Percentiles rank a stretch among this genome's conserved stretches.
These are phyloP conservation scores for Lentinula raphanica DNA, from an alignment of 768 basidiomycete species.

Conservation along the genomic window DNA sequence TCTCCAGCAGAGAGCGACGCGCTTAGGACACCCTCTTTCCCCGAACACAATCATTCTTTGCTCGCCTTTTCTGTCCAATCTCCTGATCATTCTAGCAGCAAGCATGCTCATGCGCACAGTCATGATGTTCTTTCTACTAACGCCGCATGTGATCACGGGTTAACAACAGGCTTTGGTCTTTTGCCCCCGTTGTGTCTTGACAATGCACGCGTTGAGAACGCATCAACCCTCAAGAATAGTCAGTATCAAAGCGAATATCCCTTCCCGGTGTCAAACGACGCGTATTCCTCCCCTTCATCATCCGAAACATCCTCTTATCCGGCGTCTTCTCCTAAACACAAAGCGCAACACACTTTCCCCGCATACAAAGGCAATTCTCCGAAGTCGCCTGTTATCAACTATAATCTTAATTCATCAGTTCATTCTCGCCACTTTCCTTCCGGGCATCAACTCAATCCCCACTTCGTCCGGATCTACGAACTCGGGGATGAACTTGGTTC, in stretches of 20 bases:
- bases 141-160: background rate
- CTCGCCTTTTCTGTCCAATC: conserved; percentile 9
- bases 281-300: background rate
- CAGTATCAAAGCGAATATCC: background rate
- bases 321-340: background rate
- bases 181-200: conserved; percentile 2
- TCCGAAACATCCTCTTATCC: background rate
- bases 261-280: background rate
- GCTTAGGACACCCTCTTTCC: conserved; percentile 34
- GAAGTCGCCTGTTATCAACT: background rate
- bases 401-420: conserved; percentile 19
- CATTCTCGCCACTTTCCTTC: conserved; percentile 53
- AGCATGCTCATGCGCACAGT: conserved; percentile 4
- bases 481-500: conserved; percentile 79
- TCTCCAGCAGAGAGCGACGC: conserved; percentile 37
- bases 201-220: background rate
- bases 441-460: conserved; percentile 53
- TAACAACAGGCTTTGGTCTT: background rate
- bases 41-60: conserved; percentile 23
- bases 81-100: background rate
- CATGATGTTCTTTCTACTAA: background rate
- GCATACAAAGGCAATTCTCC: background rate
- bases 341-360: conserved; percentile 3
- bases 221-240: background rate
- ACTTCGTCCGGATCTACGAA: conserved; percentile 55